A percentile compares a stretch with the other conserved stretches of the same genome.
Conservation (phyloP, 768 basidiomycete genomes). For the Phlebiopsis flavidoalba region DNA sequence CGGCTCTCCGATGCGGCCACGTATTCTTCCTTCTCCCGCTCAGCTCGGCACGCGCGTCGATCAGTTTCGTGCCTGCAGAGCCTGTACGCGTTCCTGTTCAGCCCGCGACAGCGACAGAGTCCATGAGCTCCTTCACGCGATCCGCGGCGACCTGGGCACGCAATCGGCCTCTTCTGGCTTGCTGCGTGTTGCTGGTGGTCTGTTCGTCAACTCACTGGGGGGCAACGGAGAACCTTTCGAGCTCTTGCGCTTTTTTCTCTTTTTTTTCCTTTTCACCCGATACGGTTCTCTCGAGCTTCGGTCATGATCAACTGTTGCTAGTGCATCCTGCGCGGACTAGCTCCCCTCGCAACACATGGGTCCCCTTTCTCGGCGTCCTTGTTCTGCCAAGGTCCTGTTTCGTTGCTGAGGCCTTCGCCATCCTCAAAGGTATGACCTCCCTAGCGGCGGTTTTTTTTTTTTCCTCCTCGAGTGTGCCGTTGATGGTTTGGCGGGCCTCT, state of each 20-base stretch:
- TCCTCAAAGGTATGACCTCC: neutral
- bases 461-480: neutral
- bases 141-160: constrained; percentile 7
- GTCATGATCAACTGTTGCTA: neutral
- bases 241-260: neutral
- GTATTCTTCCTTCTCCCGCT: neutral
- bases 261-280: neutral
- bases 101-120: constrained; percentile 14
- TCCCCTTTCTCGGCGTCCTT: neutral
- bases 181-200: neutral
- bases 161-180: neutral
- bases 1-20: neutral
- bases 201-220: neutral
- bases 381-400: neutral
- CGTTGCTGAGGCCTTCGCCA: neutral
- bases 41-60: constrained; percentile 6
- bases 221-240: neutral
- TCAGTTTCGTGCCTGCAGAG: constrained; percentile 12
- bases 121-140: constrained; percentile 16
- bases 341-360: neutral
- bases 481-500: neutral
- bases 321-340: neutral
- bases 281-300: constrained; percentile 2
- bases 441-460: neutral
- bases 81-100: constrained; percentile 5